Conservation (phyloP, 371 early-diverging fungal genomes). For the Mortierella sp. region DNA sequence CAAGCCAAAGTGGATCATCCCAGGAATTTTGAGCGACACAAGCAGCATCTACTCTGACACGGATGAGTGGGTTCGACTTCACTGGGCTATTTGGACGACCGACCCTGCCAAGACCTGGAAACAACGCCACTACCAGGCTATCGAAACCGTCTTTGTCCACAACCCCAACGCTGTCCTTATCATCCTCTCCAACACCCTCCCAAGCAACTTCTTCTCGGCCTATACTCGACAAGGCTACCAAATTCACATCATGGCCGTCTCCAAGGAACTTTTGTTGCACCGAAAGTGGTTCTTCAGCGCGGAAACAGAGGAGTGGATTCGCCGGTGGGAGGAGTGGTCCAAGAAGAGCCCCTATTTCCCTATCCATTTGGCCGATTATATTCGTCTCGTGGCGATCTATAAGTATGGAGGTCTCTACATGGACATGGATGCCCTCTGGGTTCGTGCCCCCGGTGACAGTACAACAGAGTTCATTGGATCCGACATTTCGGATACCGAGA, state of each 20-base stretch:
- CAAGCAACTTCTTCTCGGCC: slow-evolving; percentile 63
- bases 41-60: slow-evolving; percentile 66
- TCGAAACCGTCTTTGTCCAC: slow-evolving; percentile 71
- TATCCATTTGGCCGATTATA: slow-evolving; percentile 70
- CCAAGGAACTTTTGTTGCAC: slow-evolving; percentile 63
- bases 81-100: slow-evolving; percentile 74
- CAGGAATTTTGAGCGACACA: slow-evolving; percentile 61
- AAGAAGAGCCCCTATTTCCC: slow-evolving; percentile 60
- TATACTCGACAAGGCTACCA: slow-evolving; percentile 65
- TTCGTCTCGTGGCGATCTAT: slow-evolving; percentile 64
- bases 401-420: slow-evolving; percentile 74
- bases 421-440: slow-evolving; percentile 76
- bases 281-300: slow-evolving; percentile 70
- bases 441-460: slow-evolving; percentile 63
- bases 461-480: slow-evolving; percentile 70
- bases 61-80: slow-evolving; percentile 68
- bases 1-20: slow-evolving; percentile 68
- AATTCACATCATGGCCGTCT: slow-evolving; percentile 66
- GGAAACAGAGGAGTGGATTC: slow-evolving; percentile 66
- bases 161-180: slow-evolving; percentile 68
- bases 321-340: slow-evolving; percentile 69
- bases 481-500: slow-evolving; percentile 61
- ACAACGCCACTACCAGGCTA: slow-evolving; percentile 68
- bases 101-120: slow-evolving; percentile 64
- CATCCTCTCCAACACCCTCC: slow-evolving; percentile 67